These are phyloP conservation scores for Nannizziopsis arthrosporioides DNA, from an alignment of 2,329 filamentous ascomycete genomes.

Conservation along the genomic window DNA sequence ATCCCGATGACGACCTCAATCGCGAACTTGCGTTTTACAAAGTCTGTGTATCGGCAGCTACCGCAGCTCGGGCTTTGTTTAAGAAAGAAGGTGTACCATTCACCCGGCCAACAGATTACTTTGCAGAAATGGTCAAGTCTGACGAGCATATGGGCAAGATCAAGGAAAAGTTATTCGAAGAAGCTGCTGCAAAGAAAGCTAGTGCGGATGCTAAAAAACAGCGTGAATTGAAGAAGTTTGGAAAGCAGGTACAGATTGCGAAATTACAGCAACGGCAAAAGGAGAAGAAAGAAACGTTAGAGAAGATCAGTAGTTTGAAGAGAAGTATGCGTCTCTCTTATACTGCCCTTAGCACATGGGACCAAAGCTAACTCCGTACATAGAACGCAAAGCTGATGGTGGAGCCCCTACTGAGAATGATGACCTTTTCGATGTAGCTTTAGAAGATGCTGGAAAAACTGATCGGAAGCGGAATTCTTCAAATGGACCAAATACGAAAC, in stretches of 20 bases:
- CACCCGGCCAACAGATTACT: constrained; percentile 83
- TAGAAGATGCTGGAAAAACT: constrained; percentile 57
- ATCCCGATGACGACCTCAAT: constrained; percentile 81
- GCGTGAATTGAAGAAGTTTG: constrained; percentile 96
- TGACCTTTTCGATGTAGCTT: constrained; percentile 81
- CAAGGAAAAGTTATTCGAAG: constrained; percentile 83
- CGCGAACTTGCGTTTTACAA: constrained; percentile 90
- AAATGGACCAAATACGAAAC: constrained; percentile 49
- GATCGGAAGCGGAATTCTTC: constrained; percentile 27
- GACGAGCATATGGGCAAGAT: constrained; percentile 98
- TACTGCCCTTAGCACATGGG: constrained; percentile 18
- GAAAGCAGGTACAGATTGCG: constrained; percentile 93
- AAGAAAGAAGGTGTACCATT: constrained; percentile 77
- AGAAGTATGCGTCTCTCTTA: constrained; percentile 56
- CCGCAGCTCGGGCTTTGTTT: constrained; percentile 59
- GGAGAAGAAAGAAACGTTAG: constrained; percentile 81
- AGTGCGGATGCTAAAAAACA: constrained; percentile 81
- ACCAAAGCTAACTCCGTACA: constrained; percentile 7
- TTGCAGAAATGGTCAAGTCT: constrained; percentile 97
- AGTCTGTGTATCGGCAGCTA: constrained; percentile 70
- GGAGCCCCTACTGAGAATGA: constrained; percentile 58
- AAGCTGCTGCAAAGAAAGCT: constrained; percentile 85
- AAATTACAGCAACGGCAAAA: constrained; percentile 91
- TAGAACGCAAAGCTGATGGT: constrained; percentile 68
- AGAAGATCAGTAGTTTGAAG: constrained; percentile 92